Evolutionary conservation across 352 stramenopile genomes (phyloP).

Genomic region (Globisporangium sylvaticum): DNA sequence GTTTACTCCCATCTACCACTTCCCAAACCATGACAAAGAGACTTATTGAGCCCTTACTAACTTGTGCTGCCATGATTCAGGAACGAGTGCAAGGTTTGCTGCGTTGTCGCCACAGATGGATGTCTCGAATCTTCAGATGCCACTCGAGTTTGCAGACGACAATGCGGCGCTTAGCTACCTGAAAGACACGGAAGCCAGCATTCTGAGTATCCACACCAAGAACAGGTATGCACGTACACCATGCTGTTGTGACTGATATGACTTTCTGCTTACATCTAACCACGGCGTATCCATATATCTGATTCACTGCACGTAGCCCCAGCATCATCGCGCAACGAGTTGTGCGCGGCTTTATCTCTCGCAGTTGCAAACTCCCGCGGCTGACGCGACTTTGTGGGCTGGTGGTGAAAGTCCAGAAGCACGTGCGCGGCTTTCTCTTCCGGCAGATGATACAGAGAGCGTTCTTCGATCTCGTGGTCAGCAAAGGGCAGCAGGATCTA

Average conservation of each 20-base stretch:
- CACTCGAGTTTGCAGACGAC: conserved; percentile 47
- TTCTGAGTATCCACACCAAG: conserved; percentile 26
- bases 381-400: conserved; percentile 42
- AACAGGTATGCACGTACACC: conserved; percentile 30
- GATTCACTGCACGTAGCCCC: conserved; percentile 15
- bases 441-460: conserved; percentile 37
- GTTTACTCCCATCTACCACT: not conserved
- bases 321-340: conserved; percentile 33
- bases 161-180: conserved; percentile 33
- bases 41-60: not conserved
- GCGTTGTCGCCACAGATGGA: conserved; percentile 8
- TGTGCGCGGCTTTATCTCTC: conserved; percentile 51
- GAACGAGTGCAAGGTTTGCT: conserved; percentile 8
- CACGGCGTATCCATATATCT: not conserved
- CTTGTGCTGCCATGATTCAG: not conserved
- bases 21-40: not conserved
- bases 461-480: conserved; percentile 46
- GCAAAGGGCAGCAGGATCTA: conserved; percentile 42
- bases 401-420: conserved; percentile 51
- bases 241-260: not conserved
- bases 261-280: not conserved
- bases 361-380: conserved; percentile 29
- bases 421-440: conserved; percentile 60
- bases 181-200: conserved; percentile 21
- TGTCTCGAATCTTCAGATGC: conserved; percentile 33